Conservation (phyloP, 2,329 filamentous ascomycete species). For the Colletotrichum gloeosporioides region DNA sequence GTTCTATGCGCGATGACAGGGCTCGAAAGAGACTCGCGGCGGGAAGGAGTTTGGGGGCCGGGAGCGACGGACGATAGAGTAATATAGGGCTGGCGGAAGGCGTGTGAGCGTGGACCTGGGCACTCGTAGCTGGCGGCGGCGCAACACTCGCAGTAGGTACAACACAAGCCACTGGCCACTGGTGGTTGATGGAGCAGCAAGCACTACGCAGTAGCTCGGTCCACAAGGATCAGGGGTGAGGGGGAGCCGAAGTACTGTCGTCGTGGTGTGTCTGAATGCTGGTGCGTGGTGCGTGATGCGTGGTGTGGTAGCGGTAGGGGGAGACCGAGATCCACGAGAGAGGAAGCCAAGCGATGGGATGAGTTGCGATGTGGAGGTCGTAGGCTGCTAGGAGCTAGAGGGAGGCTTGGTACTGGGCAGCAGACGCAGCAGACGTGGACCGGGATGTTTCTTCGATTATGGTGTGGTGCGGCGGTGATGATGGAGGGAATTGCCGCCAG, state of each 20-base stretch:
- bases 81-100: constrained; percentile 21
- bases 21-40: background rate
- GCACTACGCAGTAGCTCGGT: background rate
- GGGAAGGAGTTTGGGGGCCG: constrained; percentile 15
- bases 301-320: background rate
- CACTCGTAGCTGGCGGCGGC: constrained; percentile 1
- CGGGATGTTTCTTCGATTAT: constrained; percentile 14
- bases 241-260: constrained; percentile 6
- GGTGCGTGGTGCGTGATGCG: background rate
- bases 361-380: constrained; percentile 7
- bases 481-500: background rate
- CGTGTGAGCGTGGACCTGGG: constrained; percentile 7
- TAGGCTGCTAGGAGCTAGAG: background rate
- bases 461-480: constrained; percentile 8
- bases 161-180: background rate
- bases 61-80: constrained; percentile 5
- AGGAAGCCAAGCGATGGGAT: constrained; percentile 11
- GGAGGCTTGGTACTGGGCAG: constrained; percentile 6
- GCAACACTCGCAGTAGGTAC: background rate
- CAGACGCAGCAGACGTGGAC: constrained; percentile 1
- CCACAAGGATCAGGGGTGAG: constrained; percentile 14
- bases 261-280: background rate
- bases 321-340: background rate
- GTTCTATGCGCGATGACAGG: background rate
- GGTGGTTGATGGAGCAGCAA: constrained; percentile 3